phyloP scores from a whole-genome alignment of 805 yeast species.

The Spathaspora arborariae region DNA sequence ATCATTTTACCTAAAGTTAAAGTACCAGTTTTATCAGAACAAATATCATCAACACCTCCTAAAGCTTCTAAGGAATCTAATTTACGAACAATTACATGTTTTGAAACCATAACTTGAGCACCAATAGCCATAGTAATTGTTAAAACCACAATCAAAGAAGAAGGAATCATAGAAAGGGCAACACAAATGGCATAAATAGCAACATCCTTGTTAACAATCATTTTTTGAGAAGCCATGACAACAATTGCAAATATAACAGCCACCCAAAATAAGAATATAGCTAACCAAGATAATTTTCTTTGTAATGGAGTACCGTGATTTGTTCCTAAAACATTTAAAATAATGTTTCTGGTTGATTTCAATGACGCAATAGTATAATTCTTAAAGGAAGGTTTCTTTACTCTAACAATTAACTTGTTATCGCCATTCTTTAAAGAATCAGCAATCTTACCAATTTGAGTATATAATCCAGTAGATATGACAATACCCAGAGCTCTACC shows the following conservation, averaged over 20 bases:
- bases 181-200: constrained; percentile 89
- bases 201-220: constrained; percentile 71
- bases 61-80: constrained; percentile 75
- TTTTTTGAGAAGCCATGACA: constrained; percentile 80
- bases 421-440: constrained; percentile 44
- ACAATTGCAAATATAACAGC: constrained; percentile 86
- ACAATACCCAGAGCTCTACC: constrained; percentile 74
- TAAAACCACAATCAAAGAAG: constrained; percentile 72
- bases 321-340: constrained; percentile 71
- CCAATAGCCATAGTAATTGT: constrained; percentile 88
- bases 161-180: constrained; percentile 77
- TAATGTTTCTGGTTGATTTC: constrained; percentile 48
- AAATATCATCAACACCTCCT: constrained; percentile 75
- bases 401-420: constrained; percentile 37
- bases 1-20: constrained; percentile 79
- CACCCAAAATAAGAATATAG: constrained; percentile 63
- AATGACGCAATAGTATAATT: constrained; percentile 46
- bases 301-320: constrained; percentile 81
- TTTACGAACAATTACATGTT: constrained; percentile 71
- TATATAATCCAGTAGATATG: constrained; percentile 61
- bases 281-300: constrained; percentile 69
- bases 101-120: constrained; percentile 65
- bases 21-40: constrained; percentile 83
- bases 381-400: constrained; percentile 37
- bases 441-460: constrained; percentile 77